These are phyloP conservation scores for Capniomyces stellatus DNA, from an alignment of 371 early-diverging fungal species.

Conservation along the genomic window DNA sequence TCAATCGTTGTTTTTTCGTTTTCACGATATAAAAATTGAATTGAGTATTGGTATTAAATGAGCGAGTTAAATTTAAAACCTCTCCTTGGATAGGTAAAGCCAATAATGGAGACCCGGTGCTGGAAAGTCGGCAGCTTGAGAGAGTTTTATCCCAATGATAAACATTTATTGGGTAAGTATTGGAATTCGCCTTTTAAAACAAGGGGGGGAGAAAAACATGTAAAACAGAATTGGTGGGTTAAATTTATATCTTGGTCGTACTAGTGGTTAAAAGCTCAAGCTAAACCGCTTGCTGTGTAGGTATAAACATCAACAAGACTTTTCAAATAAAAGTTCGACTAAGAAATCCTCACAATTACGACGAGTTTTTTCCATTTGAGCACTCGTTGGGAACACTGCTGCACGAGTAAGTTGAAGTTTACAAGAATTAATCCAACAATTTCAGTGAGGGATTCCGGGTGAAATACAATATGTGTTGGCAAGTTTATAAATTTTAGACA, in stretches of 20 bases:
- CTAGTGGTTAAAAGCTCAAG: too few species aligned
- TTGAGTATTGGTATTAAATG: too few species aligned
- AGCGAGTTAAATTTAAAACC: too few species aligned
- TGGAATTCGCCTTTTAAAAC: too few species aligned
- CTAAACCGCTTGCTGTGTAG: too few species aligned
- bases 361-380: neutral
- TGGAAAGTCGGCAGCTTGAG: constrained; percentile 1
- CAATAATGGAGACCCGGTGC: neutral
- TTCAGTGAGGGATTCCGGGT: neutral
- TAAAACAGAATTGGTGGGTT: too few species aligned
- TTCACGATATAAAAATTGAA: too few species aligned
- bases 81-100: constrained; percentile 3
- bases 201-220: too few species aligned
- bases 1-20: too few species aligned
- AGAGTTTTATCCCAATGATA: constrained; percentile 3
- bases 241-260: too few species aligned
- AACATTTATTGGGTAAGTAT: neutral
- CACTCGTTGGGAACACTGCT: constrained; percentile 1
- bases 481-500: too few species aligned
- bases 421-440: neutral
- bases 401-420: neutral
- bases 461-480: too few species aligned
- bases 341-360: neutral
- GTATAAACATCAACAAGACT: constrained; percentile 1
- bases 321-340: neutral